A percentile compares a stretch with the other conserved stretches of the same genome.
These are phyloP conservation scores for Linum lewisii DNA, from an alignment of 345 rosid genomes.

Conservation along the genomic window DNA sequence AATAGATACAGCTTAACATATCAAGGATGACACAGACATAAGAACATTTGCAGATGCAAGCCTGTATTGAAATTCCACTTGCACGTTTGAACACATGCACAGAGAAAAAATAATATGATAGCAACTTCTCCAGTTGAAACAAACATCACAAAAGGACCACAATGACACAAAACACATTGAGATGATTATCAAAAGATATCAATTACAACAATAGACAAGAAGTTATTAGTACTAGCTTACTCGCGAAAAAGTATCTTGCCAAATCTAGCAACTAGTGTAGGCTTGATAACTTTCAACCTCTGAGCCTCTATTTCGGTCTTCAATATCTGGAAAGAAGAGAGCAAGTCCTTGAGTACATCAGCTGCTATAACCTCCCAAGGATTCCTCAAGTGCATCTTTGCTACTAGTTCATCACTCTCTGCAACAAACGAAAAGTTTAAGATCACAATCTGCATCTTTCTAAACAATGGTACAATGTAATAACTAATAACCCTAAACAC, in stretches of 20 bases:
- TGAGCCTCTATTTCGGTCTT: conserved; percentile 9
- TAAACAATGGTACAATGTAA: not conserved
- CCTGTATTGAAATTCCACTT: not conserved
- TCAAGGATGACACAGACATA: too few relatives aligned
- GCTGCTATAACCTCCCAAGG: conserved; percentile 19
- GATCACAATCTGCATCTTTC: not conserved
- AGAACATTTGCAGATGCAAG: not conserved
- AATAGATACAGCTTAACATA: too few relatives aligned
- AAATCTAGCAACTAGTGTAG: conserved; percentile 21
- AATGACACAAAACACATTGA: too few relatives aligned
- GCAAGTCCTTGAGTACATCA: conserved; percentile 17
- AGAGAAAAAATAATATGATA: not conserved
- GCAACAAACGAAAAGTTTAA: not conserved
- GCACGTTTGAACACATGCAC: not conserved
- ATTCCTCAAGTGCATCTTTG: not conserved
- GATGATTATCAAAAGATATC: not conserved
- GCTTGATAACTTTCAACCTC: conserved; percentile 10
- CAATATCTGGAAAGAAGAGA: conserved; percentile 12
- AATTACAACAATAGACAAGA: not conserved
- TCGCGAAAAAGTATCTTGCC: conserved; percentile 19
- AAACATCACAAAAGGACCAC: too few relatives aligned
- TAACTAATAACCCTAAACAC: not conserved
- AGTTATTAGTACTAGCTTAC: not conserved
- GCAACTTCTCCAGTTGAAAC: too few relatives aligned
- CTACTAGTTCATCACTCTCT: not conserved